phyloP scores from a whole-genome alignment of 768 basidiomycete genomes.

The Amanita inopinata region DNA sequence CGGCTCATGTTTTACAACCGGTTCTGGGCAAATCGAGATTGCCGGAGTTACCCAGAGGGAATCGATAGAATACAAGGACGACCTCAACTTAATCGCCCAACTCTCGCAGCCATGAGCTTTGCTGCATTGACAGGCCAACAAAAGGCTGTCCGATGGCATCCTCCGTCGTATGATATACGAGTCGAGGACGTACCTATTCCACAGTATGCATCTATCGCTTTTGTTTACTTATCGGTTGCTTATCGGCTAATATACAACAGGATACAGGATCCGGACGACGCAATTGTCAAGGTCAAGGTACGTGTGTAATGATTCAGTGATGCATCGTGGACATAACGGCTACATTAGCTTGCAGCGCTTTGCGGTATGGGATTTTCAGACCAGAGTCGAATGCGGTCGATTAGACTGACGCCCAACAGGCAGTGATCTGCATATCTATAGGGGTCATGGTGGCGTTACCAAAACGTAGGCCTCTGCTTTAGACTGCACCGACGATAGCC shows the following conservation, averaged over 20 bases:
- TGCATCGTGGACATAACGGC: too few relatives aligned
- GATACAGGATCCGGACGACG: constrained; percentile 67
- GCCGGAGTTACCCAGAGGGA: too few relatives aligned
- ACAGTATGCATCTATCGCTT: too few relatives aligned
- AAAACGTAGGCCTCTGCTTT: constrained; percentile 37
- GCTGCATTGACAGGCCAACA: too few relatives aligned
- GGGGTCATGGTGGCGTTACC: constrained; percentile 46
- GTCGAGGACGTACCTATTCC: constrained; percentile 57
- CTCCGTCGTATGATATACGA: constrained; percentile 60
- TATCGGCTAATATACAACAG: constrained; percentile 23
- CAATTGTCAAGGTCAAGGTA: constrained; percentile 66
- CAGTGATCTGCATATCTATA: constrained; percentile 68
- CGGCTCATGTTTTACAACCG: too few relatives aligned
- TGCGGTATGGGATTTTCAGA: too few relatives aligned
- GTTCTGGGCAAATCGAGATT: too few relatives aligned
- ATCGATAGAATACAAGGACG: too few relatives aligned
- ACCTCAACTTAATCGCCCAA: too few relatives aligned
- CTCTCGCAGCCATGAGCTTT: too few relatives aligned
- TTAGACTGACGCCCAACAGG: too few relatives aligned
- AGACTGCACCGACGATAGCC: not conserved
- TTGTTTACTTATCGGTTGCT: not conserved
- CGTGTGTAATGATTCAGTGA: constrained; percentile 11
- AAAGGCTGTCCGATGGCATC: constrained; percentile 52
- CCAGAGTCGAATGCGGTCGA: too few relatives aligned
- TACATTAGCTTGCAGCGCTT: constrained; percentile 52